These are phyloP conservation scores for Castanospermum australe DNA, from an alignment of 306 rosid genomes.

Conservation along the genomic window DNA sequence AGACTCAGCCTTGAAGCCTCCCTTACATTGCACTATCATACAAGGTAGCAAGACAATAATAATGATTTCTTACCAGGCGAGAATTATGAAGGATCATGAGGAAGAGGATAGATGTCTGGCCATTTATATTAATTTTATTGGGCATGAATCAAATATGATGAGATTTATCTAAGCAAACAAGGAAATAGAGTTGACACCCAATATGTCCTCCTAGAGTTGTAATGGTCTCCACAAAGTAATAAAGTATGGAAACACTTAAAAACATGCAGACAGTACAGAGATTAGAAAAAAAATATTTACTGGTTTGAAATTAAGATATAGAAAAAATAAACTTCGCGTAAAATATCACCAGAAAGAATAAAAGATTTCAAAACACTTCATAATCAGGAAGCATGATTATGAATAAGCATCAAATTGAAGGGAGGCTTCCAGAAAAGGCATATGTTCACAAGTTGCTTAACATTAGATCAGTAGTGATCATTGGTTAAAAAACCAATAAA, in stretches of 20 bases:
- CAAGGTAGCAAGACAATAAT: background rate
- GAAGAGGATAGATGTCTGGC: background rate
- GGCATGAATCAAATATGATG: background rate
- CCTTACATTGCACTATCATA: background rate
- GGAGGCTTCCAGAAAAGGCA: no score
- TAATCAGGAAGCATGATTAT: background rate
- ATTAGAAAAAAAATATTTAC: background rate
- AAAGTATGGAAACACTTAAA: background rate
- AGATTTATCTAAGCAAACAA: background rate
- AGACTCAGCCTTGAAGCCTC: background rate
- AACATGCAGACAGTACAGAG: background rate
- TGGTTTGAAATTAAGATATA: background rate
- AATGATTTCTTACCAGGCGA: background rate
- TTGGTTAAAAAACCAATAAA: background rate
- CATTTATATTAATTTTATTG: slow-evolving; percentile 2
- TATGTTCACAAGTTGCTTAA: background rate
- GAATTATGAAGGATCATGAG: background rate
- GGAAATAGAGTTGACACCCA: background rate
- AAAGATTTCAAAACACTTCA: background rate
- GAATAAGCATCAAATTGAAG: background rate
- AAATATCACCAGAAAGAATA: background rate
- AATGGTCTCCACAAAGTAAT: background rate
- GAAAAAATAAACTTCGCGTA: background rate
- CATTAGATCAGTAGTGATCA: background rate
- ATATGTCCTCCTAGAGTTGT: background rate